A percentile compares a stretch with the other conserved stretches of the same genome.
phyloP scores from a whole-genome alignment of 495 filamentous ascomycete genomes.

The Aspergillus wentii region DNA sequence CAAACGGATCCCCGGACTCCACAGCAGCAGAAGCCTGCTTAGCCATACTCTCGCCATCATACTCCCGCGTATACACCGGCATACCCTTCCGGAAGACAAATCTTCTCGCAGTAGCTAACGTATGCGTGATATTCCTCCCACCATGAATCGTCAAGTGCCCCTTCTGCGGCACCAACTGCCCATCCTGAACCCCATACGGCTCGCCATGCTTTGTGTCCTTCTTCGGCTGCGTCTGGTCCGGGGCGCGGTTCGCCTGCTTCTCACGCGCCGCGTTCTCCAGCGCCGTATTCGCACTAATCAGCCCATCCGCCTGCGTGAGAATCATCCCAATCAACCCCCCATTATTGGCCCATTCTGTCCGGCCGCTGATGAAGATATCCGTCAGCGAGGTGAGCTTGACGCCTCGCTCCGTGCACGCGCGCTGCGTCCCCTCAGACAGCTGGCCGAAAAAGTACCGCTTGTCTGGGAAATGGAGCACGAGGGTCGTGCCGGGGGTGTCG shows the following conservation, averaged over 20 bases:
- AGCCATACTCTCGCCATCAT: conserved; percentile 37
- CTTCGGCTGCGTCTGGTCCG: conserved; percentile 17
- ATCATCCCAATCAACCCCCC: conserved; percentile 84
- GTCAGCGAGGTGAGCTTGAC: conserved; percentile 53
- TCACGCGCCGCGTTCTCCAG: conserved; percentile 21
- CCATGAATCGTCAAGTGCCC: conserved; percentile 65
- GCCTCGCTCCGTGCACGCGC: conserved; percentile 64
- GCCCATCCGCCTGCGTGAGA: conserved; percentile 69
- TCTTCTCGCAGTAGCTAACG: conserved; percentile 71
- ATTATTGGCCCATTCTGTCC: conserved; percentile 64
- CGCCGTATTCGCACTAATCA: conserved; percentile 23
- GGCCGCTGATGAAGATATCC: conserved; percentile 78
- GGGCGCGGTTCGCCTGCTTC: conserved; percentile 25
- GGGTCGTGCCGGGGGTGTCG: conserved; percentile 76
- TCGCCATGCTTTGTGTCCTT: conserved; percentile 7
- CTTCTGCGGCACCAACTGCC: conserved; percentile 8
- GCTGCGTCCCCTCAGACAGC: conserved; percentile 77
- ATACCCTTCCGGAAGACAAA: conserved; percentile 87
- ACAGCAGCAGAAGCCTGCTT: conserved; percentile 9
- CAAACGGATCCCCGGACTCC: conserved; percentile 27
- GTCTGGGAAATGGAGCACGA: conserved; percentile 72
- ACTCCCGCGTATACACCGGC: conserved; percentile 64
- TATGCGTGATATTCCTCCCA: conserved; percentile 69
- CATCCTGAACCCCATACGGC: conserved; percentile 6
- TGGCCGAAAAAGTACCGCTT: conserved; percentile 87